Conservation (phyloP, 306 rosid genomes). For the Lathyrus aphaca region DNA sequence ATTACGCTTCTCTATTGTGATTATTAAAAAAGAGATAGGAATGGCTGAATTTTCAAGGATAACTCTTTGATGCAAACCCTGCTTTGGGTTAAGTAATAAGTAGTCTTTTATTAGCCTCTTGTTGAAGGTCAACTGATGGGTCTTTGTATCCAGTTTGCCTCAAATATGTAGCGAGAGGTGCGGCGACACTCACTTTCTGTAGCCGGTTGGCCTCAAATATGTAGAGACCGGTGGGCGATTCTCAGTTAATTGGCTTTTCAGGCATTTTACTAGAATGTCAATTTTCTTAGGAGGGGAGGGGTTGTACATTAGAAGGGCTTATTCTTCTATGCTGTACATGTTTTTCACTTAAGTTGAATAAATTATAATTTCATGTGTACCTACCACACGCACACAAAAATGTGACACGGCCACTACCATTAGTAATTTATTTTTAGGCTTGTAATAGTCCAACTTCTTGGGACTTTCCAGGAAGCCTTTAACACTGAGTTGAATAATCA, state of each 20-base stretch:
- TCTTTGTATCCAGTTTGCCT: not conserved
- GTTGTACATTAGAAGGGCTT: not conserved
- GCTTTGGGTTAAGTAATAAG: conserved; percentile 4
- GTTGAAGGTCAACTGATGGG: conserved; percentile 14
- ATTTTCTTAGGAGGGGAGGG: no score
- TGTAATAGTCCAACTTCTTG: not conserved
- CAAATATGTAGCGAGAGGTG: conserved; percentile 3
- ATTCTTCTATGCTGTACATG: not conserved
- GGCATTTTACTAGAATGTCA: no score
- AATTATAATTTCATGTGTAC: not conserved
- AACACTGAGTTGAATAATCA: no score
- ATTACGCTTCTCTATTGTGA: conserved; percentile 31
- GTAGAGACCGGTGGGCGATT: not conserved
- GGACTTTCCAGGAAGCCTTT: no score
- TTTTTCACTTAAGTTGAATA: not conserved
- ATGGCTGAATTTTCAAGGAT: conserved; percentile 16
- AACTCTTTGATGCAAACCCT: conserved; percentile 19
- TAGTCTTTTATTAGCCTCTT: conserved; percentile 19
- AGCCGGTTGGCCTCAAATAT: not conserved
- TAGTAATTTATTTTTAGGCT: not conserved
- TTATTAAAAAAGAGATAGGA: conserved; percentile 24
- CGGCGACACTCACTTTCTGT: not conserved
- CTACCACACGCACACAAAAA: not conserved
- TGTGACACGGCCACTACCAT: conserved; percentile 15
- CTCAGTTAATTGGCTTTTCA: not conserved